These are phyloP conservation scores for Alternaria alternata DNA, from an alignment of 2,329 filamentous ascomycete species.

Conservation along the genomic window DNA sequence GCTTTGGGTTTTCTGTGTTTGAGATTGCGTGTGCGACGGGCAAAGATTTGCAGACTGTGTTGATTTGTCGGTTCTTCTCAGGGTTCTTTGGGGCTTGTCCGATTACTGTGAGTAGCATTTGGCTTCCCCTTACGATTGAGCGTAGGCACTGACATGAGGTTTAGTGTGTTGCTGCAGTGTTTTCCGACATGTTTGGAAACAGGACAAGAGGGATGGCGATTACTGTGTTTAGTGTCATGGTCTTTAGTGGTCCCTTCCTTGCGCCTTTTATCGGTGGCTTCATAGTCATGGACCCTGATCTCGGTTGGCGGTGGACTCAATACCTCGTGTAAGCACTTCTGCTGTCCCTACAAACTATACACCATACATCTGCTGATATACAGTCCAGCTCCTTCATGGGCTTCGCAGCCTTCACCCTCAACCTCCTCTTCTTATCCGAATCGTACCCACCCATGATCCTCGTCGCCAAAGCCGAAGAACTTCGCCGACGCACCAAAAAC, in stretches of 20 bases:
- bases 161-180: conserved; percentile 61
- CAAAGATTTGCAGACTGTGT: conserved; percentile 62
- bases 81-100: conserved; percentile 65
- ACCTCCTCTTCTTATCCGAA: conserved; percentile 64
- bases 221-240: conserved; percentile 61
- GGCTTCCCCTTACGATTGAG: background rate
- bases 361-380: background rate
- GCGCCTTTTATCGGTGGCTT: conserved; percentile 66
- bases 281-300: conserved; percentile 57
- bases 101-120: conserved; percentile 54
- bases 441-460: conserved; percentile 67
- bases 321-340: conserved; percentile 56
- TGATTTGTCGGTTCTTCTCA: conserved; percentile 62
- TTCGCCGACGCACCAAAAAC: conserved; percentile 65
- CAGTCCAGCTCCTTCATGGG: conserved; percentile 58
- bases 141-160: conserved; percentile 3
- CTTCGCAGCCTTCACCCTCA: conserved; percentile 58
- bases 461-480: conserved; percentile 62
- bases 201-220: conserved; percentile 53
- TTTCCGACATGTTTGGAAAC: conserved; percentile 64
- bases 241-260: conserved; percentile 61
- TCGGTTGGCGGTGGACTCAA: conserved; percentile 65
- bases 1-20: conserved; percentile 61
- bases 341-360: background rate
- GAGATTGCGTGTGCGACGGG: conserved; percentile 58